phyloP scores from a whole-genome alignment of 192 early-diverging fungal species.

The Coemansia sp. region DNA sequence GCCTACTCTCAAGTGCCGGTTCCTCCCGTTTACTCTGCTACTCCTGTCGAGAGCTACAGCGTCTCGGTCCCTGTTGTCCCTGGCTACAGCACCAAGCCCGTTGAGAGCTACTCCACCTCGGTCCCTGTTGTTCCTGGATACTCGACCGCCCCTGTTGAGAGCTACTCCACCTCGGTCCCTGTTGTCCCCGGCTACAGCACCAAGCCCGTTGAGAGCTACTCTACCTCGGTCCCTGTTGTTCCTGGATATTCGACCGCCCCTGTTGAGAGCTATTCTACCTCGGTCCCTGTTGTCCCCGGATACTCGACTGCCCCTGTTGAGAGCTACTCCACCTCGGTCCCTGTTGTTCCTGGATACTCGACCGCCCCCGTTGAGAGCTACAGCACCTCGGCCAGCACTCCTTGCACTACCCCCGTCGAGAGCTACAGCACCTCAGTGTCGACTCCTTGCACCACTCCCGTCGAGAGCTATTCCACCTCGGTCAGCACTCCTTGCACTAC shows the following conservation, averaged over 20 bases:
- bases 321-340: slow-evolving; percentile 4
- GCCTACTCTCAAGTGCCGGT: slow-evolving; percentile 7
- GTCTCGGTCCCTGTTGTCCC: background rate
- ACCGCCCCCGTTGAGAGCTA: slow-evolving; percentile 14
- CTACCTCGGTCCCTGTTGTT: slow-evolving; percentile 13
- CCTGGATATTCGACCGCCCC: slow-evolving; percentile 3
- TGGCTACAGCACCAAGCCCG: slow-evolving; percentile 5
- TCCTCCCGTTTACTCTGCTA: slow-evolving; percentile 15
- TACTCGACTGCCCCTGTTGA: slow-evolving; percentile 3
- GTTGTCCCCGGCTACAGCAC: slow-evolving; percentile 9
- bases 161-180: background rate
- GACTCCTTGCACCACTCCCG: background rate
- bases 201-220: background rate
- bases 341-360: slow-evolving; percentile 8
- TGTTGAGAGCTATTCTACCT: slow-evolving; percentile 4
- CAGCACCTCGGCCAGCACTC: slow-evolving; percentile 11
- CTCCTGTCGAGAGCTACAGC: too few species aligned
- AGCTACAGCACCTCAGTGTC: slow-evolving; percentile 4
- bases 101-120: background rate
- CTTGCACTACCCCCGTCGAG: slow-evolving; percentile 5
- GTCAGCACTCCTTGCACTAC: background rate
- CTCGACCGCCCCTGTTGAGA: background rate
- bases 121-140: background rate
- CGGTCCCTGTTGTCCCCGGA: slow-evolving; percentile 10
- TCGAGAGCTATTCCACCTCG: background rate